Evolutionary conservation across 352 stramenopile genomes (phyloP), one percentile per base, ranked within the genome.

Genomic region (Phytophthora citricola): DNA sequence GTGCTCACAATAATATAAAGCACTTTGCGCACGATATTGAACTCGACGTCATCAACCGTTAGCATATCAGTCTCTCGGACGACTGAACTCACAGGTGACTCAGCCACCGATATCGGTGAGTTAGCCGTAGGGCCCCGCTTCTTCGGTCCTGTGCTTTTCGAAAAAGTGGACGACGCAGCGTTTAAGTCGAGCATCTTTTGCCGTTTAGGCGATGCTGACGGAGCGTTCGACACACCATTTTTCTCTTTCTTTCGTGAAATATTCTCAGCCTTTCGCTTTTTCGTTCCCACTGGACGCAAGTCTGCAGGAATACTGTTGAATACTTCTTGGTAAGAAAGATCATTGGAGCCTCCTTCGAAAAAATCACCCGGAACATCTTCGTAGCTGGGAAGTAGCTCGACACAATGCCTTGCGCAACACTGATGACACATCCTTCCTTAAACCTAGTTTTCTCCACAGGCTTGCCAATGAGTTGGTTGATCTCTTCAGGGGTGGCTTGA

Each of bases 281-380:
- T 83, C n/a, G 65, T 70, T 20, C 36, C 52, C 2, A 69, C n/a
- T 27, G 62, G 71, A 4, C 61, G 64, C 7, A 74, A 72, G 12
- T 63, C 68, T 45, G 78, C 60, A 11, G 81, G 78, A 38, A 89
- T 81, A 56, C 73, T 90, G n/a, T 86, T 72, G 4, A 86, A 65
- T 29, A 91, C 79, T 58, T 93, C 58, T 15, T 83, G 50, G 40
- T 89, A 89, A 43, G 78, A 73, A 47, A 92, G 71, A 59, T 93
- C 85, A 22, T 70, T 75, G 17, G 73, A 87, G 17, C 67, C 71
- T 2, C 85, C 78, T 45, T 90, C 78, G 15, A 63, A 68, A 39
- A 86, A 90, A 93, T 73, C 9, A 93, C 76, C 8, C 85, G 81
- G 51, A 88, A 93, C 76, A 81, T 93, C 29, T 83, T 83, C 15